Evolutionary conservation across 257 asterid genomes (phyloP), one percentile per base, ranked within the genome.

Genomic region (Primulina huaijiensis): DNA sequence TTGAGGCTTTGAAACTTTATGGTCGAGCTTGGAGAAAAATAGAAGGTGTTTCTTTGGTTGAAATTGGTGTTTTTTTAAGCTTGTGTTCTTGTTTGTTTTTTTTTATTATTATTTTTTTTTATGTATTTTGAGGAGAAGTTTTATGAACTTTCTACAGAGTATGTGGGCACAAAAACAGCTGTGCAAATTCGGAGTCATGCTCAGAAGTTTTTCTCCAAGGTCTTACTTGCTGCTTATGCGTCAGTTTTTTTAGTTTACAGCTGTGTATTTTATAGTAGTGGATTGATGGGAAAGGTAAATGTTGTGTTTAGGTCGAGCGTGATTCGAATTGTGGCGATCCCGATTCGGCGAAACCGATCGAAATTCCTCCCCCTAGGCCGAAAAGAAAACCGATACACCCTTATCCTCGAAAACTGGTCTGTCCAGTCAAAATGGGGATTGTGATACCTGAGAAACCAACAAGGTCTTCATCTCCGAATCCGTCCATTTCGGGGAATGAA

Each of bases 101-200:
- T 34, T n/a, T n/a, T 50, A n/a, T n/a, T n/a, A n/a, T n/a, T n/a
- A n/a, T n/a, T 2, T 37, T 46, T 2, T 6, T 53, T 9, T 46
- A 11, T 67, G 70, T 30, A 19, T 67, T 34, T 69, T 79, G 68
- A 82, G 21, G 33, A 17, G 46, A 27, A 66, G 65, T 29, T 43
- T 10, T 4, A 4, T 17, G 63, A 25, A 8, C 0, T 20, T 20
- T 20, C 57, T 63, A 7, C 87, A 93, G 97, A 86, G 83, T 95
- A 90, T 57, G 96, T 93, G 69, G 96, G 96, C 53, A 83, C 95
- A 11, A 93, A 93, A 83, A 93, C 96, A 17, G 97, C 98, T 1
- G 96, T 93, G 70, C 98, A 93, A 82, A 93, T 93, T 58, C 84
- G 98, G 79, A 93, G 98, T 81, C 98, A 93, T 76, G 98, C 98